Conservation (phyloP, 805 yeast genomes). For the Saccharomycopsis lassenensis region DNA sequence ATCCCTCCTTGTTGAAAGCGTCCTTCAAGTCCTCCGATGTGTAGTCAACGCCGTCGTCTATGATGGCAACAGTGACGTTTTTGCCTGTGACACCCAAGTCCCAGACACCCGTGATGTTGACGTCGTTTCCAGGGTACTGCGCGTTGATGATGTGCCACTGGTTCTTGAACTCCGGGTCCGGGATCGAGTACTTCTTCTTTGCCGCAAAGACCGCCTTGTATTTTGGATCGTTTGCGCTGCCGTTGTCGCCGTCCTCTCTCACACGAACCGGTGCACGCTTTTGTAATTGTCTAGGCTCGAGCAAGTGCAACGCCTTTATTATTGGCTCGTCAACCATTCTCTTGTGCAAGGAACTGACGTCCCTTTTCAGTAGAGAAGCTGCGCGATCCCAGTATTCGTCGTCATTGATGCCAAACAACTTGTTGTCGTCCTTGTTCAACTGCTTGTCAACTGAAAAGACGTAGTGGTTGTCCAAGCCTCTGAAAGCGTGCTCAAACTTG, state of each 20-base stretch:
- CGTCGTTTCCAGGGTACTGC: conserved; percentile 64
- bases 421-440: conserved; percentile 13
- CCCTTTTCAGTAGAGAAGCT: conserved; percentile 8
- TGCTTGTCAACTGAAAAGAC: conserved; percentile 48
- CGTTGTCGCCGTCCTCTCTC: too few relatives aligned
- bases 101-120: conserved; percentile 85
- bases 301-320: conserved; percentile 39
- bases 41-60: conserved; percentile 90
- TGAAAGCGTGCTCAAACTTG: conserved; percentile 53
- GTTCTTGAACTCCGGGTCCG: conserved; percentile 69
- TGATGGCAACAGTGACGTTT: conserved; percentile 76
- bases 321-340: conserved; percentile 20
- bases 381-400: conserved; percentile 17
- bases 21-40: conserved; percentile 61
- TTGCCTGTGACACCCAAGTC: conserved; percentile 65
- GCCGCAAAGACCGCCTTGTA: conserved; percentile 36
- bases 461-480: conserved; percentile 50
- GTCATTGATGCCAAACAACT: conserved; percentile 12
- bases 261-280: conserved; percentile 54
- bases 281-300: conserved; percentile 41
- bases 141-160: conserved; percentile 94
- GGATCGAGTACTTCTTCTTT: conserved; percentile 43
- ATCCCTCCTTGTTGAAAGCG: conserved; percentile 67
- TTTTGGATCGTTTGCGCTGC: conserved; percentile 29
- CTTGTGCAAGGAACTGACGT: conserved; percentile 11